Evolutionary conservation across 2,329 filamentous ascomycete genomes (phyloP).

Genomic region (Fusarium pseudocircinatum): DNA sequence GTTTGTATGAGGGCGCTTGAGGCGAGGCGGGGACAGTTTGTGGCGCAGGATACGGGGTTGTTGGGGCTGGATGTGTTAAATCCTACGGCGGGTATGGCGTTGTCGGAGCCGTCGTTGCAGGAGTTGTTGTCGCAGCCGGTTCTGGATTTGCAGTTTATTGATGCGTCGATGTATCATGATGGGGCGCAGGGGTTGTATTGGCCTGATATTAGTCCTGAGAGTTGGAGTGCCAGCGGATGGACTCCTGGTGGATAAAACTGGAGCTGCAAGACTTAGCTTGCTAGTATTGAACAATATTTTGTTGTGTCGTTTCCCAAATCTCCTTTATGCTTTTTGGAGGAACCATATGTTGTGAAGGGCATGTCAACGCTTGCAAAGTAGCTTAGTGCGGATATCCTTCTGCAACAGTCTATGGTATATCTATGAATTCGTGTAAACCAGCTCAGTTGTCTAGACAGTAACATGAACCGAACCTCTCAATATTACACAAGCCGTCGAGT

Average conservation of each 20-base stretch:
- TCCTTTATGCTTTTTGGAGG: too few relatives aligned
- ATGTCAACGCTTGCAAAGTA: fast-evolving
- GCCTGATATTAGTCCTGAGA: conserved; percentile 42
- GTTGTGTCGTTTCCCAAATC: too few relatives aligned
- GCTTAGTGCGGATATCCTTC: too few relatives aligned
- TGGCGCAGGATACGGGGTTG: neutral
- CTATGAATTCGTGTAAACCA: fast-evolving
- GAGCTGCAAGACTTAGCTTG: too few relatives aligned
- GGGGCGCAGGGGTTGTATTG: conserved; percentile 38
- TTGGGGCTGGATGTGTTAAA: conserved; percentile 36
- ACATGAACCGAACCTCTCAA: neutral
- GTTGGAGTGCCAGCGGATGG: conserved; percentile 36
- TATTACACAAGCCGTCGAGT: fast-evolving
- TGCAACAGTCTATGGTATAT: fast-evolving
- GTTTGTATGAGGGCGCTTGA: conserved; percentile 37
- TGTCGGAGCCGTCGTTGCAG: conserved; percentile 49
- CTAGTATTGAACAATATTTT: too few relatives aligned
- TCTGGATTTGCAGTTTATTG: conserved; percentile 48
- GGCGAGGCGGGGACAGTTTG: conserved; percentile 29
- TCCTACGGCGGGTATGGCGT: conserved; percentile 48
- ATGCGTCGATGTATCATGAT: conserved; percentile 43
- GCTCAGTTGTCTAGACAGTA: fast-evolving
- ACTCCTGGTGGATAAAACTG: conserved; percentile 4
- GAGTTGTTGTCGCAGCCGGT: conserved; percentile 48
- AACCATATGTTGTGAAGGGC: too few relatives aligned